Base-by-base conservation (phyloP, 2,329 filamentous ascomycete species). In the Pseudogymnoascus sp. region DNA sequence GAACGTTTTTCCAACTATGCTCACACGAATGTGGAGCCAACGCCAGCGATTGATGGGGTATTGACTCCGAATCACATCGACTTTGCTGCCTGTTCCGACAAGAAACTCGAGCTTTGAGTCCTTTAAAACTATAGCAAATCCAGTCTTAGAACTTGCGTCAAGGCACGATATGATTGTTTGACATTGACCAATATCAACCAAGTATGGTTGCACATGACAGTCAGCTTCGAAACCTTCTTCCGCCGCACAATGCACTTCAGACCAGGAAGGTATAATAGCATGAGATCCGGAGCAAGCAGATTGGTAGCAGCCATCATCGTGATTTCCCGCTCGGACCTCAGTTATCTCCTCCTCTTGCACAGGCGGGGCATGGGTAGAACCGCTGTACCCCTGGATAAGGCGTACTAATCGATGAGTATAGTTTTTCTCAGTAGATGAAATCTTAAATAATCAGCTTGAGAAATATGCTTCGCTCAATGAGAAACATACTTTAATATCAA, bases 401-500 rank as follows among this genome's bases (percentile, higher is more conserved):
- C 64, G 62, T 37, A 64, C 61, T 18, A 62, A 33, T 18, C 64
- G 62, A 50, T 62, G 59, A 8, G 36, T 60, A 38, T 64, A 66
- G 11, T 50, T 37, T 50, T 30, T 61, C 37, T 62, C 62, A 11
- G 60, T 67, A 30, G 37, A 62, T 22, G 62, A 66, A 50, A 62
- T 62, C 66, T 63, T 39, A 11, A 60, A 39, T 20, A 47, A 57
- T 53, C 41, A 62, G 62, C 58, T 61, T 33, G 38, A 35, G 57
- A 57, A 63, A 25, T 15, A 35, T 30, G 15, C 4, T 8, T n/a
- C 6, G 6, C 33, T 35, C 5, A 14, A 33, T 7, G 11, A 33
- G 5, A 18, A 33, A 43, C 37, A 53, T 58, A 67, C 66, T 59
- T 68, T 66, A 59, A 68, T 62, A 30, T 62, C 64, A 38, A 67